Evolutionary conservation across 2,329 filamentous ascomycete genomes (phyloP).

Genomic region (Exophiala bonariae): DNA sequence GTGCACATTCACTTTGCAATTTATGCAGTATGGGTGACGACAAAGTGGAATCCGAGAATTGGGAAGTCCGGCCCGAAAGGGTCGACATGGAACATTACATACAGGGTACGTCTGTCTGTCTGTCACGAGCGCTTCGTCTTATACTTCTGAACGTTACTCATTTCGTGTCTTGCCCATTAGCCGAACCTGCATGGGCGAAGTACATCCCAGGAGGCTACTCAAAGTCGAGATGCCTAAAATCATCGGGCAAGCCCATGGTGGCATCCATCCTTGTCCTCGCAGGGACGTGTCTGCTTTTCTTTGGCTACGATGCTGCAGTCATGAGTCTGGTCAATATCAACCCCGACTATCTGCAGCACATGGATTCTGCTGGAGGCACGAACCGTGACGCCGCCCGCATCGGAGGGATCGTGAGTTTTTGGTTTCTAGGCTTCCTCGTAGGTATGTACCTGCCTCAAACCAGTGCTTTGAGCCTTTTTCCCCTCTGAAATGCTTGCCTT

Average conservation of each 20-base stretch:
- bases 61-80: conserved; percentile 8
- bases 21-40: conserved; percentile 13
- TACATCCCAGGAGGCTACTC: conserved; percentile 10
- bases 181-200: conserved; percentile 11
- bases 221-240: conserved; percentile 17
- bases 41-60: conserved; percentile 9
- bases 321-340: conserved; percentile 33
- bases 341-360: conserved; percentile 27
- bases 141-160: too few species aligned
- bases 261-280: conserved; percentile 23
- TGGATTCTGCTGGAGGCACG: conserved; percentile 25
- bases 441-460: neutral
- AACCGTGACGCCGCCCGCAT: conserved; percentile 28
- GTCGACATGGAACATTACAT: conserved; percentile 12
- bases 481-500: too few species aligned
- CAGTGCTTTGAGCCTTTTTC: neutral
- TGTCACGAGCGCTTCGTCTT: conserved; percentile 4
- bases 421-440: conserved; percentile 30
- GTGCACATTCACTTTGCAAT: too few species aligned
- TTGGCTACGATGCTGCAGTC: conserved; percentile 25
- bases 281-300: conserved; percentile 6
- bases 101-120: conserved; percentile 8
- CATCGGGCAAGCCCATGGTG: conserved; percentile 27
- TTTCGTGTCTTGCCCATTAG: too few species aligned
- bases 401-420: conserved; percentile 31